These are phyloP conservation scores for Pseudofabraea citricarpa DNA, from an alignment of 2,329 filamentous ascomycete species.

Conservation along the genomic window DNA sequence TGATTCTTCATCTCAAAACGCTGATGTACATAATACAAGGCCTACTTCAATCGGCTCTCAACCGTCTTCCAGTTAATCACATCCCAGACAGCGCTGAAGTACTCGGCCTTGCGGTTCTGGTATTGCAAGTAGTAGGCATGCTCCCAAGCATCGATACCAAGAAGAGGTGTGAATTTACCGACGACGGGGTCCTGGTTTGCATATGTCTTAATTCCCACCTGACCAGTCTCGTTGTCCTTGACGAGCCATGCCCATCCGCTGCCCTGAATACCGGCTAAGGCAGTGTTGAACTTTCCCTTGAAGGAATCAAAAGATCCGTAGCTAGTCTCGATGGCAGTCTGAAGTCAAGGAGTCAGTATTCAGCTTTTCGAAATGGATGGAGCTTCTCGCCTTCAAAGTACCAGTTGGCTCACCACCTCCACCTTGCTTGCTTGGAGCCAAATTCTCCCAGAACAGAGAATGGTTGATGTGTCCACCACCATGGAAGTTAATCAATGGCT, in stretches of 20 bases:
- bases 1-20: neutral
- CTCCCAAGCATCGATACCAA: constrained; percentile 94
- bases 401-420: constrained; percentile 55
- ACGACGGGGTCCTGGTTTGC: constrained; percentile 88
- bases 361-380: constrained; percentile 33
- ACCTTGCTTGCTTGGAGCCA: constrained; percentile 61
- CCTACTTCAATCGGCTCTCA: constrained; percentile 61
- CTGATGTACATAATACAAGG: neutral
- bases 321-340: constrained; percentile 30
- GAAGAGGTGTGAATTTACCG: constrained; percentile 73
- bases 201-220: constrained; percentile 62
- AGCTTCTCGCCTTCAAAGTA: constrained; percentile 37
- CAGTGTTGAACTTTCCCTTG: constrained; percentile 53
- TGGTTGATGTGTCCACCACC: constrained; percentile 65
- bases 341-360: neutral
- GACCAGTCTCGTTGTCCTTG: constrained; percentile 47
- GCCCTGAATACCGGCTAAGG: constrained; percentile 56
- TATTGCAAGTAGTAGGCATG: constrained; percentile 96
- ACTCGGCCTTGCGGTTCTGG: constrained; percentile 95
- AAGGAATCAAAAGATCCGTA: constrained; percentile 49
- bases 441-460: constrained; percentile 65
- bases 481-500: constrained; percentile 61
- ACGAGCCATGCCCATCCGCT: constrained; percentile 55
- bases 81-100: constrained; percentile 91
- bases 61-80: constrained; percentile 95